These are phyloP conservation scores for Alternaria rosae DNA, from an alignment of 2,329 filamentous ascomycete genomes.

Conservation along the genomic window DNA sequence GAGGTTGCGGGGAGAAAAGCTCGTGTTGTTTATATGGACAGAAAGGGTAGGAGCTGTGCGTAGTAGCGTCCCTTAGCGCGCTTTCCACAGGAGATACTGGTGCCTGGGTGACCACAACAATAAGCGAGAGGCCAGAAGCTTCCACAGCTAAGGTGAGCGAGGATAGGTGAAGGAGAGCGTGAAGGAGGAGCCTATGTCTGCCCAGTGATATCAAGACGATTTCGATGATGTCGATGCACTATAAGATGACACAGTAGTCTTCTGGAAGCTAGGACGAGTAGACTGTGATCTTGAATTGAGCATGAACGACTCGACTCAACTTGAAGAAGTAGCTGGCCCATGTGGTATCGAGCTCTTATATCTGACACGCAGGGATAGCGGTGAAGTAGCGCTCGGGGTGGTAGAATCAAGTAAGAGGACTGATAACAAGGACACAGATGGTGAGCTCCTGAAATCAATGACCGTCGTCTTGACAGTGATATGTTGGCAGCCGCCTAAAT, in stretches of 20 bases:
- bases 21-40: conserved; percentile 14
- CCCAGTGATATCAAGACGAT: not conserved
- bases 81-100: not conserved
- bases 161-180: conserved; percentile 8
- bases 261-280: not conserved
- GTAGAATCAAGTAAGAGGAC: not conserved
- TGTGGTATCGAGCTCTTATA: not conserved
- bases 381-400: not conserved
- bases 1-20: not conserved
- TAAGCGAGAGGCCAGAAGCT: conserved; percentile 5
- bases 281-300: not conserved
- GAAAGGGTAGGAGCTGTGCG: conserved; percentile 12
- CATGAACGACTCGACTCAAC: not conserved
- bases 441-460: too few relatives aligned
- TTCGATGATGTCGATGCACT: not conserved
- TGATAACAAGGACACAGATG: not conserved
- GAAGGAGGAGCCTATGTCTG: not conserved
- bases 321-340: not conserved
- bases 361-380: not conserved
- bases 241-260: not conserved
- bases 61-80: conserved; percentile 10
- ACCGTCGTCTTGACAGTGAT: too few relatives aligned
- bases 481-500: too few relatives aligned
- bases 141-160: conserved; percentile 1
- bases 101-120: conserved; percentile 2